A percentile compares a stretch with the other conserved stretches of the same genome.
phyloP scores from a whole-genome alignment of 768 basidiomycete genomes.

The Serendipita indica region DNA sequence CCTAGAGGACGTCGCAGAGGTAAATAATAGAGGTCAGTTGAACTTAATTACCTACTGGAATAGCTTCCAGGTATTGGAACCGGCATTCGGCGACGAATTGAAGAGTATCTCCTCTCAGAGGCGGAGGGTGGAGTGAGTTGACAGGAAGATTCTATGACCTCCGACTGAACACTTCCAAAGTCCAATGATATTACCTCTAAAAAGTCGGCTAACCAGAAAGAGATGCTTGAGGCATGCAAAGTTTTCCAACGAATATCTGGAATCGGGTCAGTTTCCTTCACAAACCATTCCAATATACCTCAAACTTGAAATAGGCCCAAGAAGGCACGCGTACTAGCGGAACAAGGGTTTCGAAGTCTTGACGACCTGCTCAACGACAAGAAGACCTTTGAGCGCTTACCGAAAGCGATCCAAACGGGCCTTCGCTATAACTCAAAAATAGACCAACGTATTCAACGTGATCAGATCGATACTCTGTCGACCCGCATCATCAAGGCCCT shows the following conservation, averaged over 20 bases:
- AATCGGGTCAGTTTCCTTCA: slow-evolving; percentile 30
- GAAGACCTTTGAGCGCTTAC: slow-evolving; percentile 27
- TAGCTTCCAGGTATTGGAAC: slow-evolving; percentile 25
- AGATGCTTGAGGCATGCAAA: slow-evolving; percentile 18
- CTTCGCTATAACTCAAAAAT: slow-evolving; percentile 30
- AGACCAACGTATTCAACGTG: slow-evolving; percentile 23
- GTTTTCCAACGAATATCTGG: slow-evolving; percentile 29
- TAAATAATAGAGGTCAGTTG: slow-evolving; percentile 14
- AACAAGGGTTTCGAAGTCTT: slow-evolving; percentile 34
- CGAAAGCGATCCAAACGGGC: slow-evolving; percentile 25
- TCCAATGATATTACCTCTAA: slow-evolving; percentile 9
- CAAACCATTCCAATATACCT: not conserved
- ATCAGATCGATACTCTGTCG: slow-evolving; percentile 27
- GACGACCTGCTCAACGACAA: slow-evolving; percentile 28
- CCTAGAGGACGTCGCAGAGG: slow-evolving; percentile 29
- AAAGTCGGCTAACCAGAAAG: slow-evolving; percentile 18
- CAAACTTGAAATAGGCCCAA: slow-evolving; percentile 12
- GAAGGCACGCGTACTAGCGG: slow-evolving; percentile 32
- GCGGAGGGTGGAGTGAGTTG: slow-evolving; percentile 22
- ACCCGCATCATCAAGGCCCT: slow-evolving; percentile 27
- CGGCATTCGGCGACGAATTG: slow-evolving; percentile 34
- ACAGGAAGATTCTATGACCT: slow-evolving; percentile 9
- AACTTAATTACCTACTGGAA: not conserved
- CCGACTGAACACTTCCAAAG: not conserved
- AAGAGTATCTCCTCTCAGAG: slow-evolving; percentile 25